A percentile compares a stretch with the other conserved stretches of the same genome.
Evolutionary conservation across 805 yeast genomes (phyloP).

Genomic region (Candida silvatica): DNA sequence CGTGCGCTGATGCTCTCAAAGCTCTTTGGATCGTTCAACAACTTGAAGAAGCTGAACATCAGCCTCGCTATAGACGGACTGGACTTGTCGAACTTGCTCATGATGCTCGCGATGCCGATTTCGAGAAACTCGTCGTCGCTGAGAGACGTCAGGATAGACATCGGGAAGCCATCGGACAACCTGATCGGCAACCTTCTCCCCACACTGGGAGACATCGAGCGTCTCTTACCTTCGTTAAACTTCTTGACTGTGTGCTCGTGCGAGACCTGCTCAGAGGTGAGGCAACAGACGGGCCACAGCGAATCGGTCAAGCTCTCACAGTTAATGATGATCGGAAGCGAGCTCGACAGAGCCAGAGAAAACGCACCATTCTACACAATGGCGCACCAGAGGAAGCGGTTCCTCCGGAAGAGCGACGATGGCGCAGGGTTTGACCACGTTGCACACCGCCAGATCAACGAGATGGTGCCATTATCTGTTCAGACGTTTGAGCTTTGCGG

Average conservation of each 20-base stretch:
- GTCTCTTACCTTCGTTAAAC: conserved; percentile 21
- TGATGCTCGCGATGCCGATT: conserved; percentile 25
- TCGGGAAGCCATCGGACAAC: conserved; percentile 22
- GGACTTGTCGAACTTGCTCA: conserved; percentile 22
- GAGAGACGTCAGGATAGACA: conserved; percentile 19
- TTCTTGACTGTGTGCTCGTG: conserved; percentile 20
- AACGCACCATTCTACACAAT: conserved; percentile 3
- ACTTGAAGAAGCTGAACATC: conserved; percentile 13
- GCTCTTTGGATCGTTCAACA: conserved; percentile 19
- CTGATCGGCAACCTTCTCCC: conserved; percentile 21
- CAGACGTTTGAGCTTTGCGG: conserved; percentile 24
- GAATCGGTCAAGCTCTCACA: conserved; percentile 25
- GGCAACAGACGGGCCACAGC: too few relatives aligned
- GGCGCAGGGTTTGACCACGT: conserved; percentile 25
- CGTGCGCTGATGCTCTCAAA: conserved; percentile 24
- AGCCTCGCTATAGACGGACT: conserved; percentile 20
- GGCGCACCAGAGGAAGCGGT: conserved; percentile 11
- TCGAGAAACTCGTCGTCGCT: conserved; percentile 17
- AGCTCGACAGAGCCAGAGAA: conserved; percentile 15
- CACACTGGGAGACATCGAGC: conserved; percentile 20
- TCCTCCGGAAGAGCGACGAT: conserved; percentile 8
- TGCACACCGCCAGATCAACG: conserved; percentile 16
- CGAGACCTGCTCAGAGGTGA: conserved; percentile 12
- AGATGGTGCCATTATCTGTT: conserved; percentile 13
- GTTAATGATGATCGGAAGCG: conserved; percentile 23